Evolutionary conservation across 129 eudicot species (phyloP), one percentile per base, ranked within the genome.

Genomic region (Centaurea solstitialis): DNA sequence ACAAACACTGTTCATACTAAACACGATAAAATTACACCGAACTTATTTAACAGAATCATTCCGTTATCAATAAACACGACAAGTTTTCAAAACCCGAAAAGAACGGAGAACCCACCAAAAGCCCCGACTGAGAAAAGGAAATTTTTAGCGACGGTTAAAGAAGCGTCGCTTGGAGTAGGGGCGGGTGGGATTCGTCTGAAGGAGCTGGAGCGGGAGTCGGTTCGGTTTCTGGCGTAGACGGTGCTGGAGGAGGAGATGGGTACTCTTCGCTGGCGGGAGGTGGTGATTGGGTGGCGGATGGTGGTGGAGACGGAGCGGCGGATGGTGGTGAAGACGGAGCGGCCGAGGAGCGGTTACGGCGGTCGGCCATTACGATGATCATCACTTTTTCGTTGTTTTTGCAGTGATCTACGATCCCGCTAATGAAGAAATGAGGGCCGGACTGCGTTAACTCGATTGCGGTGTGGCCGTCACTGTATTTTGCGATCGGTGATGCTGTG

Each of bases 191-290:
- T 0, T 81, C 80, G 38, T 67, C 80, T 35, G 80, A 50, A 59
- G 91, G 93, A 75, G 80, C 57, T 0, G 86, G 40, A 12, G 85
- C 87, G 0, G 94, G 94, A 61, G 89, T 87, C 24, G 85, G 87
- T 40, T 89, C 57, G 0, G 84, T 90, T 74, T 62, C 86, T 1
- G 65, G 82, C 47, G 85, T 84, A 76, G 15, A 79, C 7, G 82
- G 69, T 6, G 75, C 85, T 0, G 87, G 76, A 1, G 93, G 91
- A 39, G 89, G 96, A 10, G 86, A 74, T 4, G 84, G 47, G 12
- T 78, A 65, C 69, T 86, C 90, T 28, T 82, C 79, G 28, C 78
- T 5, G 18, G 81, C 59, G 7, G 85, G 85, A 75, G 85, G 85
- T 12, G 87, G 77, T 8, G 87, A 65, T 7, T 88, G 89, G 24